Percentiles rank a stretch among this genome's conserved stretches.
Conservation (phyloP, 495 filamentous ascomycete genomes). For the Xylaria telfairii region DNA sequence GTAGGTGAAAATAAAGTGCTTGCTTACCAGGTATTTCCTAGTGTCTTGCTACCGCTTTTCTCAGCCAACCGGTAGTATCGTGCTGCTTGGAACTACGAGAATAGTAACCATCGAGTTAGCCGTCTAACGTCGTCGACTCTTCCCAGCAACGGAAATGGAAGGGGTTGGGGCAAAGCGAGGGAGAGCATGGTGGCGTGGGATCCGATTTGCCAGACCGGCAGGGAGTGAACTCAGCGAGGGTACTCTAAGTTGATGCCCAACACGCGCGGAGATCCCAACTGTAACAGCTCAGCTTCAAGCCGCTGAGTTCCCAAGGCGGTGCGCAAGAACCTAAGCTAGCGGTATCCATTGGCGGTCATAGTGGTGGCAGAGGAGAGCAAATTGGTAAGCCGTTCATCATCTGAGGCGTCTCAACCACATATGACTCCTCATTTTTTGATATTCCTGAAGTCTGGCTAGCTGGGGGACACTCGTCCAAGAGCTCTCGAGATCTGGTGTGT, state of each 20-base stretch:
- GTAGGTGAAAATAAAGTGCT: constrained; percentile 24
- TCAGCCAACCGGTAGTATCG: constrained; percentile 95
- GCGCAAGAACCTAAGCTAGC: constrained; percentile 16
- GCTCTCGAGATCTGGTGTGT: constrained; percentile 37
- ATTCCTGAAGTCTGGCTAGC: constrained; percentile 23
- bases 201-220: constrained; percentile 23
- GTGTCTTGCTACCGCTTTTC: constrained; percentile 81
- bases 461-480: constrained; percentile 3
- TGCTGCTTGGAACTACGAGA: constrained; percentile 76
- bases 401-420: constrained; percentile 39
- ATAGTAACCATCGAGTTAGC: constrained; percentile 44
- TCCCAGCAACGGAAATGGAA: background rate
- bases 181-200: constrained; percentile 26
- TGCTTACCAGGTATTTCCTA: constrained; percentile 95
- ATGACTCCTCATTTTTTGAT: constrained; percentile 27
- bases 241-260: constrained; percentile 28
- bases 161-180: constrained; percentile 23
- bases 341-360: background rate
- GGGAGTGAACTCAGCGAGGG: constrained; percentile 22
- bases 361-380: constrained; percentile 11
- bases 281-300: constrained; percentile 27
- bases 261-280: constrained; percentile 22
- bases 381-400: constrained; percentile 25
- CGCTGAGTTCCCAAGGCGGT: constrained; percentile 33
- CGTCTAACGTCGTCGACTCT: constrained; percentile 31